Evolutionary conservation across 83 land plant species (phyloP), one percentile per base, ranked within the genome.

Genomic region (Thuja plicata): DNA sequence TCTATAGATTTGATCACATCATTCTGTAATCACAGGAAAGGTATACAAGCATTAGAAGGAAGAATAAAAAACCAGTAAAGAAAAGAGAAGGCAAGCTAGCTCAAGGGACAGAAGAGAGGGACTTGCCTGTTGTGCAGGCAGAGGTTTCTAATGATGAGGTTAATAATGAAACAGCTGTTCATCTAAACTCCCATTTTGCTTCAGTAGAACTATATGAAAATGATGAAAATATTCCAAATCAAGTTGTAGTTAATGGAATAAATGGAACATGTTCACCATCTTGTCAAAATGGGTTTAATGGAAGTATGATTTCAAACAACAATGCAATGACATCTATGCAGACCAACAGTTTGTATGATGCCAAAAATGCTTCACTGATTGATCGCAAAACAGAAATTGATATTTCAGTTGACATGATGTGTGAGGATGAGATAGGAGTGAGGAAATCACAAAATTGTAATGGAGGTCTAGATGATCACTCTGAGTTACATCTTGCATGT

Each of bases 241-340:
- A 83, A 45, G 48, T 30, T 12, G 55, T 46, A 46, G n/a, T 16
- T 30, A 48, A 83, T 83, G 85, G 57, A 48, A 83, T 30, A 24
- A 83, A 46, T 43, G 50, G 8, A 48, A 30, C 13, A 27, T 30
- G 57, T 46, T 24, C 85, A n/a, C 30, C 48, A 48, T 45, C 85
- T 45, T 43, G 50, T 43, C 37, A 46, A 48, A 83, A 30, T 48
- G 55, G 45, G 4, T 83, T 27, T n/a, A 83, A 27, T 48, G 85
- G 50, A 83, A 83, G 52, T 48, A 46, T 83, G 5, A 83, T 83
- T 83, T 83, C 55, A 46, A 46, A 32, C 55, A 83, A 83, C 30
- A 13, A 46, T 83, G 55, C 8, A 1, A 48, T 48, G 57, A 35
- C 85, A 83, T 83, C 85, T 27, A 83, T 83, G 50, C 7, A 83